Conservation (phyloP, 768 basidiomycete genomes). For the Amanita inopinata region DNA sequence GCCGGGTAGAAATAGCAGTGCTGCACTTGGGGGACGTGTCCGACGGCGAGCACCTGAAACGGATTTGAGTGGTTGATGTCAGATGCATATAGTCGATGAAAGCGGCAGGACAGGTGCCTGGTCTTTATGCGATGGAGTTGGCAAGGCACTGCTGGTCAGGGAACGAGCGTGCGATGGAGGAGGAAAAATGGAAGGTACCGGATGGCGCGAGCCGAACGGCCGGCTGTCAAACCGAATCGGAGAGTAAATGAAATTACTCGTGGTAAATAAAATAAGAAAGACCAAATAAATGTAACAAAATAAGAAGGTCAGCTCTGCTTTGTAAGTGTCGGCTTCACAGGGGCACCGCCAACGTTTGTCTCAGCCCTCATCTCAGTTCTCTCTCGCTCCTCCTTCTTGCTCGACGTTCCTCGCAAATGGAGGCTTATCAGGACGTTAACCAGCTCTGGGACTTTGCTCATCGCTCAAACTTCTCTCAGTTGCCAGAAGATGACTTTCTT, state of each 20-base stretch:
- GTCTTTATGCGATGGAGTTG: no score
- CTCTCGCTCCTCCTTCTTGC: constrained; percentile 1
- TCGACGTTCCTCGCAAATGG: constrained; percentile 28
- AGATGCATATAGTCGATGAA: no score
- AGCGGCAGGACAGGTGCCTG: no score
- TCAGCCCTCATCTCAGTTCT: constrained; percentile 7
- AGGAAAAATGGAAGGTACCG: neutral
- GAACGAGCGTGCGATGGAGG: constrained; percentile 4
- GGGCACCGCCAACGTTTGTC: constrained; percentile 5
- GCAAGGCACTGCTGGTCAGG: no score
- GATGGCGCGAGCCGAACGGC: constrained; percentile 5
- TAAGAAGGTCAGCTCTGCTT: neutral
- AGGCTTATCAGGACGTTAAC: constrained; percentile 34
- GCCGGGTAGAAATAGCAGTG: no score
- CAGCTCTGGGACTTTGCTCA: constrained; percentile 64
- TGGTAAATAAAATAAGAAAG: neutral
- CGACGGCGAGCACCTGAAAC: no score
- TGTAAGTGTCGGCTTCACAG: constrained; percentile 4
- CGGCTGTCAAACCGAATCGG: constrained; percentile 6
- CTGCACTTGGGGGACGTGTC: no score
- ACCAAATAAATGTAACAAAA: constrained; percentile 6
- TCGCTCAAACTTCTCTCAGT: constrained; percentile 45
- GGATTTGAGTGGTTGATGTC: no score
- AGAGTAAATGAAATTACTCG: neutral
- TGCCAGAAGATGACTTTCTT: constrained; percentile 71